A percentile compares a stretch with the other conserved stretches of the same genome.
Conservation (phyloP, 1,284 basidiomycete genomes). For the Pisolithus thermaeus region DNA sequence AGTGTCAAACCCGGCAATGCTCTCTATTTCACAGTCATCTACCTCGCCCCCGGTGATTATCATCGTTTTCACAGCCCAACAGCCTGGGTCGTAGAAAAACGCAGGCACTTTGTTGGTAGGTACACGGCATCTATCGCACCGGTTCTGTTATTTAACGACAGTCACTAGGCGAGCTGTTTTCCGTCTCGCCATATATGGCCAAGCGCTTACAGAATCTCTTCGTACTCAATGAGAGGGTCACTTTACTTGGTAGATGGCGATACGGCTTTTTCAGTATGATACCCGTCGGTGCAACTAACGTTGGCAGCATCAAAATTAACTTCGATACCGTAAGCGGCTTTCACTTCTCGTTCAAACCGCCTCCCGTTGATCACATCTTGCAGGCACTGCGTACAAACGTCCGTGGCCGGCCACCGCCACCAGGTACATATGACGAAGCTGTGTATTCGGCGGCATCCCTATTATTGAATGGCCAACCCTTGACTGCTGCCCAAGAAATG, state of each 20-base stretch:
- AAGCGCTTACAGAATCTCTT: constrained; percentile 90
- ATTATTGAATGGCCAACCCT: constrained; percentile 84
- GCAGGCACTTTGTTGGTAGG: constrained; percentile 88
- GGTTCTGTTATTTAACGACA: not conserved
- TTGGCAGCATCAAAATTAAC: constrained; percentile 94
- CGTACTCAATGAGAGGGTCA: constrained; percentile 96
- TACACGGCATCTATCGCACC: constrained; percentile 1
- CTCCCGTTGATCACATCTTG: not conserved
- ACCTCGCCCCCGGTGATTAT: constrained; percentile 98
- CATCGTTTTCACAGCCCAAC: constrained; percentile 96
- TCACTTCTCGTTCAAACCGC: not conserved
- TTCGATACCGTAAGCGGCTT: constrained; percentile 73
- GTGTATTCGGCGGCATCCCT: constrained; percentile 79
- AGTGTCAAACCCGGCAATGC: constrained; percentile 66
- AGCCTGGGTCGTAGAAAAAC: constrained; percentile 95
- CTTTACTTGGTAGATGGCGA: constrained; percentile 93
- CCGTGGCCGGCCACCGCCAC: constrained; percentile 64
- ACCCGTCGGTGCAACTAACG: constrained; percentile 97
- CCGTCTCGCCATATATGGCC: constrained; percentile 95
- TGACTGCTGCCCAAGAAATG: constrained; percentile 89
- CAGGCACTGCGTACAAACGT: constrained; percentile 82
- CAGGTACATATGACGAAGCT: constrained; percentile 91
- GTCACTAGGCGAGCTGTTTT: constrained; percentile 80
- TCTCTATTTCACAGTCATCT: constrained; percentile 92
- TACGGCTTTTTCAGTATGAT: constrained; percentile 97